These are phyloP conservation scores for Anisogramma anomala DNA, from an alignment of 2,329 filamentous ascomycete genomes.

Conservation along the genomic window DNA sequence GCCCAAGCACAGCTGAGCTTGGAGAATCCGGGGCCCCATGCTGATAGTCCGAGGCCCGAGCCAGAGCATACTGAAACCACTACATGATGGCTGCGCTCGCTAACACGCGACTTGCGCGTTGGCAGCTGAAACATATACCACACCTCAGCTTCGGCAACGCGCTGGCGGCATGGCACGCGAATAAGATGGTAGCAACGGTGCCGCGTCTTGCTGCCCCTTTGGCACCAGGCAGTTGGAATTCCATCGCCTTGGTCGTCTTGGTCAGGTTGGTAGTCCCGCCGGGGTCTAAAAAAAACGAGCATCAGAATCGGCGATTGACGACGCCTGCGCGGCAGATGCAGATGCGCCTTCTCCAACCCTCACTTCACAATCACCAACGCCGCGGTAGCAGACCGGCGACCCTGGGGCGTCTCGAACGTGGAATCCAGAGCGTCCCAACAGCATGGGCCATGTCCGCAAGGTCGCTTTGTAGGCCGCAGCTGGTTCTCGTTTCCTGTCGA, in stretches of 20 bases:
- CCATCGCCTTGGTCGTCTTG: not conserved
- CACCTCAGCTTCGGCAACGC: not conserved
- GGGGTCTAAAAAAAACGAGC: conserved; percentile 1
- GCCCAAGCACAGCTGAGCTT: too few species aligned
- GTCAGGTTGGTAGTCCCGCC: not conserved
- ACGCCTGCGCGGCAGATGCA: not conserved
- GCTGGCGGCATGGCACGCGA: conserved; percentile 1
- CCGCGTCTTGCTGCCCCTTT: not conserved
- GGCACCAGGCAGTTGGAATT: conserved; percentile 3
- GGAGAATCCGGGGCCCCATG: too few species aligned
- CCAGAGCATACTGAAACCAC: too few species aligned
- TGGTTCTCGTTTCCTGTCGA: not conserved
- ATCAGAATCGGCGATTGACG: conserved; percentile 7
- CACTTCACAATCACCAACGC: conserved; percentile 4
- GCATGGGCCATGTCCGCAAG: conserved; percentile 10
- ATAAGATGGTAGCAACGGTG: not conserved
- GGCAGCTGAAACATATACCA: conserved; percentile 1
- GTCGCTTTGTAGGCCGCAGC: conserved; percentile 13
- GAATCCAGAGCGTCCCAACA: conserved; percentile 8
- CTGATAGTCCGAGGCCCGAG: too few species aligned
- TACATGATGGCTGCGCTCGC: not conserved
- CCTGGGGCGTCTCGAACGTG: conserved; percentile 2
- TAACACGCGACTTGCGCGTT: too few species aligned
- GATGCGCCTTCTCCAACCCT: not conserved
- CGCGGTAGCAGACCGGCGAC: not conserved